Percentiles rank a stretch among this genome's conserved stretches.
phyloP scores from a whole-genome alignment of 169 alveolate species.

The Besnoitia besnoiti region DNA sequence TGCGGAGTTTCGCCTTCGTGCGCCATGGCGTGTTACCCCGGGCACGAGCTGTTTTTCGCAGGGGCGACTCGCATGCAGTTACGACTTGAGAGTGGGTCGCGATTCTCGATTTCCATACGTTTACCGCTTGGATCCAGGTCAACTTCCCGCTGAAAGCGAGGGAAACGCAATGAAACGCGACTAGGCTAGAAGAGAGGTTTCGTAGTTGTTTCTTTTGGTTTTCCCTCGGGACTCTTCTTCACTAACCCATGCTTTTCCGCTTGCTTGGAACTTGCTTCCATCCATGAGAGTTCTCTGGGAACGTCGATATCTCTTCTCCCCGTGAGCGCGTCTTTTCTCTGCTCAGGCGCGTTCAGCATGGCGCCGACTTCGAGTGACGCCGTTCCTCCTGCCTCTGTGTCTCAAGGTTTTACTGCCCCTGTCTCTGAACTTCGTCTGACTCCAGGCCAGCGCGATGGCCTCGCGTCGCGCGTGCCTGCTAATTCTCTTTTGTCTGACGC shows the following conservation, averaged over 20 bases:
- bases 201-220: background rate
- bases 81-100: no score
- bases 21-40: no score
- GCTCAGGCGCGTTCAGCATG: background rate
- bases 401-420: background rate
- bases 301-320: background rate
- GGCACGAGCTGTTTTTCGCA: slow-evolving; percentile 11
- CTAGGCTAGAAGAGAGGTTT: no score
- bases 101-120: no score
- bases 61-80: slow-evolving; percentile 10
- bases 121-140: no score
- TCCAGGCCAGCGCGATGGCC: background rate
- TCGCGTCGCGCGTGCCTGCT: background rate
- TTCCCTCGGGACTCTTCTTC: no score
- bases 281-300: background rate
- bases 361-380: background rate
- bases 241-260: background rate
- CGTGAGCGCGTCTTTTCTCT: background rate
- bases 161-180: no score
- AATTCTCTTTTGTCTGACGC: background rate
- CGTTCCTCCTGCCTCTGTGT: background rate
- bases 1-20: no score
- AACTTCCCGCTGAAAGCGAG: no score
- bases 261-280: background rate
- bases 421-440: background rate